Evolutionary conservation across 2,329 filamentous ascomycete genomes (phyloP).

Genomic region (Scedosporium apiospermum): DNA sequence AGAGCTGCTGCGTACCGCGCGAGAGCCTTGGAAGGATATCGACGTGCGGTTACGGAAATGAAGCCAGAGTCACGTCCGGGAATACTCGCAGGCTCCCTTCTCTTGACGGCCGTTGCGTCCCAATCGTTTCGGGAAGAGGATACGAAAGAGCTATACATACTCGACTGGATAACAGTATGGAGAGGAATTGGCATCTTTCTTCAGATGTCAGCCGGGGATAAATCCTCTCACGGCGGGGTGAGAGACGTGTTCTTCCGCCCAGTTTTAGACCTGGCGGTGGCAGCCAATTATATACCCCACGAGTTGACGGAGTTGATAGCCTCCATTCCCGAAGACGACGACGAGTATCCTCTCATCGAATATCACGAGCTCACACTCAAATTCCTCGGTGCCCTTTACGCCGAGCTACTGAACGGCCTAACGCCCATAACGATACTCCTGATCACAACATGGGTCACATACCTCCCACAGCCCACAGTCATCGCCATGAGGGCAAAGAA

Average conservation of each 20-base stretch:
- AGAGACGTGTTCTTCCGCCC: conserved; percentile 39
- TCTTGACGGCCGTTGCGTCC: conserved; percentile 41
- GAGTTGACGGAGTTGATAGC: conserved; percentile 40
- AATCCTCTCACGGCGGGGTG: conserved; percentile 31
- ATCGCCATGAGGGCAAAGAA: conserved; percentile 29
- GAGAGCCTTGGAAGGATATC: conserved; percentile 40
- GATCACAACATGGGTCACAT: conserved; percentile 44
- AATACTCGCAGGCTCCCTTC: conserved; percentile 40
- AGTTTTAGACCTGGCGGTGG: conserved; percentile 32
- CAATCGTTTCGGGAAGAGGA: conserved; percentile 39
- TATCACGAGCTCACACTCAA: conserved; percentile 37
- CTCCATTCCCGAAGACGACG: conserved; percentile 30
- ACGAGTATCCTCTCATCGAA: conserved; percentile 27
- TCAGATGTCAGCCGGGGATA: conserved; percentile 22
- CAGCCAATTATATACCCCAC: conserved; percentile 32
- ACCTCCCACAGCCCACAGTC: conserved; percentile 33
- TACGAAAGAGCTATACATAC: conserved; percentile 34
- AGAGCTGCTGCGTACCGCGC: conserved; percentile 35
- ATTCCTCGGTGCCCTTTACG: conserved; percentile 42
- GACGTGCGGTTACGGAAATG: conserved; percentile 37
- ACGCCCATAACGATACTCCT: conserved; percentile 35
- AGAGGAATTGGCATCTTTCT: conserved; percentile 41
- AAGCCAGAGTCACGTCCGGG: conserved; percentile 36
- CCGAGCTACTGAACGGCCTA: conserved; percentile 34
- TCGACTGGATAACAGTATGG: conserved; percentile 49